Base-by-base conservation (phyloP, 1,139 yeast species). In the Fermentozyma sake region DNA sequence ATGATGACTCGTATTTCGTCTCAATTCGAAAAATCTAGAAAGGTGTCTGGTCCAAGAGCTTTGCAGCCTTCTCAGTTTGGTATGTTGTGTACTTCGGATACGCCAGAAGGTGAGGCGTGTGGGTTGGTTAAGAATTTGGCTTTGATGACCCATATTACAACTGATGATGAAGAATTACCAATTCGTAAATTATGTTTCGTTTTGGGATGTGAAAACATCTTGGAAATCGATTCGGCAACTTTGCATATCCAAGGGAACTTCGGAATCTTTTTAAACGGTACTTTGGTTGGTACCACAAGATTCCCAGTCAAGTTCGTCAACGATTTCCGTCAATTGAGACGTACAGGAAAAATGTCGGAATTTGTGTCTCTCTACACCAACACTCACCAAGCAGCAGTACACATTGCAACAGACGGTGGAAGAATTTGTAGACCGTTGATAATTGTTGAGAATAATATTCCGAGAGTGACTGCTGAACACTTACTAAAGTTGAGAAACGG, bases 81-180 rank as follows among this genome's bases (percentile, higher is more conserved):
- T 51, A 91, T 91, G 97, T 69, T 91, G 38, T 91, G 99, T 70
- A 87, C 98, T 6, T 85, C 97, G 0, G 99, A 91, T 72, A 91
- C 99, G 0, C 99, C 99, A 3, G 99, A 91, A 72, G 99, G 99
- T 69, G 99, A 93, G 57, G 98, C 99, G 1, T 91, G 99, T 76
- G 99, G 99, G 48, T 72, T 91, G 55, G 98, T 91, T 18, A 91
- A 91, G 58, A 91, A 91, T 51, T 68, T 91, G 55, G 98, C 98
- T 2, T 70, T 91, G 31, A 91, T 91, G 99, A 91, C 99, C 10
- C 99, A 91, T 59, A 93, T 91, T 48, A 91, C 99, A 7, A 89
- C 98, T 3, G 99, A 91, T 56, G 97, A 86, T 46, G 99, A 91
- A 55, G 97, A 91, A 52, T 83, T 70, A 11, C 97, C 98, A 9